Percentiles rank a stretch among this genome's conserved stretches.
Conservation (phyloP, 2,329 filamentous ascomycete genomes). For the Pseudopyricularia javanii region DNA sequence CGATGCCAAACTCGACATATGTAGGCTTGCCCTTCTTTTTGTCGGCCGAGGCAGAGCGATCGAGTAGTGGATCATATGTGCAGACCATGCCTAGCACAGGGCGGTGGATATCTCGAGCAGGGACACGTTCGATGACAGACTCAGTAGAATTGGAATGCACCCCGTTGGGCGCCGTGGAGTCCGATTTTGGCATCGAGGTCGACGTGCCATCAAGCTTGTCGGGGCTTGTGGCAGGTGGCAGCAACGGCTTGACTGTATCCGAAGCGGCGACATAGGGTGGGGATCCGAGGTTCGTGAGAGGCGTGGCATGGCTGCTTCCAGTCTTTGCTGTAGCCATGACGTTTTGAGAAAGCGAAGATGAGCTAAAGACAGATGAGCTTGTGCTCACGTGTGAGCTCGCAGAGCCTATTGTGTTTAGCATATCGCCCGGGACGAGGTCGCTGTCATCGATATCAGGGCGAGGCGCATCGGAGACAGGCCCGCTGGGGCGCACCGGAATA, state of each 20-base stretch:
- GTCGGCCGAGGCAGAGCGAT: constrained; percentile 23
- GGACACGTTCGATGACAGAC: constrained; percentile 25
- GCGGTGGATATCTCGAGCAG: constrained; percentile 43
- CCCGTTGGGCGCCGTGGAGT: constrained; percentile 8
- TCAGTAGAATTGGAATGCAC: constrained; percentile 8
- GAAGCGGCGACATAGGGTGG: constrained; percentile 32
- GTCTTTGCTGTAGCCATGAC: constrained; percentile 25
- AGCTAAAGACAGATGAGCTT: constrained; percentile 59
- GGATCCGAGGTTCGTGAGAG: constrained; percentile 39
- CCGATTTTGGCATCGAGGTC: not conserved
- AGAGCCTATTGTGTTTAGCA: constrained; percentile 59
- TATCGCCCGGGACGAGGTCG: constrained; percentile 50
- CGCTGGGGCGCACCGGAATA: not conserved
- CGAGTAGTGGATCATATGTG: constrained; percentile 48
- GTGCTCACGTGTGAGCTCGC: constrained; percentile 61
- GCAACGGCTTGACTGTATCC: constrained; percentile 34
- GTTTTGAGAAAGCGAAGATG: constrained; percentile 23
- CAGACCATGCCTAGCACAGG: constrained; percentile 44
- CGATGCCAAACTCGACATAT: constrained; percentile 53
- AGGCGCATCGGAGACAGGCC: constrained; percentile 1
- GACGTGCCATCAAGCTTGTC: not conserved
- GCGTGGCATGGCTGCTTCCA: constrained; percentile 35
- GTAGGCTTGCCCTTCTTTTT: constrained; percentile 46
- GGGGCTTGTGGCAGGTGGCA: not conserved
- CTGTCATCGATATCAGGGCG: constrained; percentile 32